Percentiles rank a stretch among this genome's conserved stretches.
These are phyloP conservation scores for Thalia dealbata DNA, from an alignment of 176 grass and related monocot species.

Conservation along the genomic window DNA sequence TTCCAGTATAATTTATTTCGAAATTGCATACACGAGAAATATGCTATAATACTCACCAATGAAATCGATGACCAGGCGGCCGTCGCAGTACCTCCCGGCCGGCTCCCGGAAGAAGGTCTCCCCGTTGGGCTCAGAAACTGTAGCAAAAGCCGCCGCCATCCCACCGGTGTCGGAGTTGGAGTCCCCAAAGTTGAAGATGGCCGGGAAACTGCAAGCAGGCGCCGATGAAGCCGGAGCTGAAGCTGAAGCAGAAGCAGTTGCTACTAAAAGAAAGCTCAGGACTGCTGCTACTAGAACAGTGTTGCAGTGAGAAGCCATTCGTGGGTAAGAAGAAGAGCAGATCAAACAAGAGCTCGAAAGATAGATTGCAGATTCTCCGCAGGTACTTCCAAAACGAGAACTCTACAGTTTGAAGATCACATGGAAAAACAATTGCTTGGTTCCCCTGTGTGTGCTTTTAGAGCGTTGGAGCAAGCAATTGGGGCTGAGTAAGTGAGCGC, in stretches of 20 bases:
- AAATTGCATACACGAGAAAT: not conserved
- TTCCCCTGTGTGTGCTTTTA: too few relatives aligned
- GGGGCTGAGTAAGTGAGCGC: too few relatives aligned
- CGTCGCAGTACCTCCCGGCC: conserved; percentile 69
- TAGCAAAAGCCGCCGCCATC: conserved; percentile 57
- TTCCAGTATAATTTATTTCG: too few relatives aligned
- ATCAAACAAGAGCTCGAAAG: not conserved
- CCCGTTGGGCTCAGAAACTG: conserved; percentile 78
- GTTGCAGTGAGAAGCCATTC: conserved; percentile 7
- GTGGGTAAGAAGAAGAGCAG: too few relatives aligned
- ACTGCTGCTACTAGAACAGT: conserved; percentile 11
- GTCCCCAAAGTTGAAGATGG: conserved; percentile 52
- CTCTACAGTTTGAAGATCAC: too few relatives aligned
- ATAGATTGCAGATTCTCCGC: not conserved
- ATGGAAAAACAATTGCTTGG: too few relatives aligned
- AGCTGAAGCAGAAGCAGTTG: conserved; percentile 64
- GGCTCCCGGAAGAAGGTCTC: conserved; percentile 80
- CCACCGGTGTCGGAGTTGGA: conserved; percentile 53
- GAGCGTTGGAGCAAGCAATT: too few relatives aligned
- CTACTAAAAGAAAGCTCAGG: conserved; percentile 55
- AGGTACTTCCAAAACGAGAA: too few relatives aligned
- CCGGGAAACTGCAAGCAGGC: conserved; percentile 45
- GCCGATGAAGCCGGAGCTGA: conserved; percentile 72
- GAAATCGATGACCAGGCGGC: conserved; percentile 86
- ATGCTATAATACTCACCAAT: conserved; percentile 42